Conservation (phyloP, 1,284 basidiomycete genomes). For the Thecaphora thlaspeos region DNA sequence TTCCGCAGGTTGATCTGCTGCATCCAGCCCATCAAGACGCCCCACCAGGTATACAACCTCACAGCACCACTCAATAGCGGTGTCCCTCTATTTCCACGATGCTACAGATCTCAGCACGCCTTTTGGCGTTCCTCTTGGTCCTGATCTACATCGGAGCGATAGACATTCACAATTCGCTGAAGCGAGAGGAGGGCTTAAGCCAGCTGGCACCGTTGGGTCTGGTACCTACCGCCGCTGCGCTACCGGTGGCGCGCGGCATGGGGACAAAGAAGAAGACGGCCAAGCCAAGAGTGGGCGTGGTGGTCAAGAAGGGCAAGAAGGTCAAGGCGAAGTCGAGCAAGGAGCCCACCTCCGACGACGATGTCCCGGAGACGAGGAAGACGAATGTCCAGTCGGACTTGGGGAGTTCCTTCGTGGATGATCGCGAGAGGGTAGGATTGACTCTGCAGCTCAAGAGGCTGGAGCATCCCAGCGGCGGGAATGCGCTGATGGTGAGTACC, state of each 20-base stretch:
- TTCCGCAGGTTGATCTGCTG: too few species aligned
- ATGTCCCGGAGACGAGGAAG: background rate
- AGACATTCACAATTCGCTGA: constrained; percentile 5
- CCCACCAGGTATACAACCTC: too few species aligned
- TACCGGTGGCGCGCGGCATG: background rate
- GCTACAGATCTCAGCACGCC: constrained; percentile 25
- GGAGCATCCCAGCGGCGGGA: constrained; percentile 3
- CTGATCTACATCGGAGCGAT: constrained; percentile 35
- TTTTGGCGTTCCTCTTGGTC: constrained; percentile 37
- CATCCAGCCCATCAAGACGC: too few species aligned
- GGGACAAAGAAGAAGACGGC: background rate
- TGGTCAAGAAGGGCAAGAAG: constrained; percentile 10
- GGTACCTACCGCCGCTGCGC: background rate
- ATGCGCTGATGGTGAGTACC: constrained; percentile 38
- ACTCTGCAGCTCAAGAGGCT: constrained; percentile 32
- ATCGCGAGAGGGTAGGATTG: constrained; percentile 18
- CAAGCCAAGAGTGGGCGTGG: constrained; percentile 37
- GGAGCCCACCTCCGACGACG: background rate
- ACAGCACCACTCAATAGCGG: background rate
- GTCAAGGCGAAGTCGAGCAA: background rate
- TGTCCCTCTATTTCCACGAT: constrained; percentile 13
- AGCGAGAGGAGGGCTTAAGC: too few species aligned
- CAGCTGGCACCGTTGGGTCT: background rate
- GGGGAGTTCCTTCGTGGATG: constrained; percentile 7
- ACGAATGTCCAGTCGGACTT: background rate